Evolutionary conservation across 2,329 filamentous ascomycete species (phyloP), one percentile per base, ranked within the genome.

Genomic region (Arachnomyces sp.): DNA sequence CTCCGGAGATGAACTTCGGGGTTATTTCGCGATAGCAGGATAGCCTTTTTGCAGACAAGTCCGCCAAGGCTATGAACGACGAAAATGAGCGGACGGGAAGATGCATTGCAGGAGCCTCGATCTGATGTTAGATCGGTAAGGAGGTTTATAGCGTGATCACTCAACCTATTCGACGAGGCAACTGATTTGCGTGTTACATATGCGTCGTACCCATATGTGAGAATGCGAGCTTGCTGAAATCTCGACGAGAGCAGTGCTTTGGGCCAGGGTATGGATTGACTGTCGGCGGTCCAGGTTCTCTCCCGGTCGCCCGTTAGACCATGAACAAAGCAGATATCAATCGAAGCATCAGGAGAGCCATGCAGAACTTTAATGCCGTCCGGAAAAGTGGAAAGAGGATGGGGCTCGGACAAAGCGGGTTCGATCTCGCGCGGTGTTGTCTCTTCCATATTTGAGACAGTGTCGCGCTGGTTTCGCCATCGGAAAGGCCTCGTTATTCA

Each of bases 21-120:
- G 31, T 53, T 56, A 18, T 57, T 53, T 34, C 51, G 53, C 1
- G 62, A 66, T 4, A 49, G 40, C 0, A 60, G 41, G 28, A 67
- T 45, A 3, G 63, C 60, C 33, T 62, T 39, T 43, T 70, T 61
- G 46, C 56, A 64, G 8, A 39, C 25, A 5, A 39, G 37, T 12
- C 37, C 37, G 4, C 37, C 37, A 4, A 34, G 18, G 30, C 37
- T 25, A 21, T 39, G 30, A 21, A 31, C 16, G 3, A 39, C 30
- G 15, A 39, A 34, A 7, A 39, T 39, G 2, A 39, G n/a, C 1
- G 37, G 14, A 16, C 28, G 37, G 18, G 9, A 34, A 8, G 37
- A 39, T 5, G 36, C 36, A 4, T 31, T 15, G 28, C 18, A 7
- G 2, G 2, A 3, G 11, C 17, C 21, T 32, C 37, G 21, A 9